Base-by-base conservation (phyloP, 1,139 yeast genomes). In the Debaryomyces fabryi region DNA sequence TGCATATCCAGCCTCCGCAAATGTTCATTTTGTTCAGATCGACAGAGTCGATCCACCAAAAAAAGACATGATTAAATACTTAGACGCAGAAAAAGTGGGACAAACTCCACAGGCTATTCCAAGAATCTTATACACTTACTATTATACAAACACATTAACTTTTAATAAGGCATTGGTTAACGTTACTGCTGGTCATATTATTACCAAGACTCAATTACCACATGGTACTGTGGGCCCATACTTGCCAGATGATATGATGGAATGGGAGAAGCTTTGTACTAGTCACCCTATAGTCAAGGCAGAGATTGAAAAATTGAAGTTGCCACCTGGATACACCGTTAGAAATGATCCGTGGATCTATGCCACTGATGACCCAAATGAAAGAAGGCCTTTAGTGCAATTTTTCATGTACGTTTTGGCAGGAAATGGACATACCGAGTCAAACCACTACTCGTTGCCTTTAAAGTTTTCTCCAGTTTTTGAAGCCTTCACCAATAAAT, bases 331-430 rank as follows among this genome's bases (percentile, higher is more conserved):
- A 21, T 75, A 78, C 60, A 63, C 79, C 44, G 83, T 88, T 45
- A 81, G 86, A 62, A 80, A 78, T 62, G 90, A 89, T 64, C 92
- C 95, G 46, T 89, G 96, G 96, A 88, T 88, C 77, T 88, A 88
- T 65, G 96, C 96, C 58, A 85, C 90, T 38, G 92, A 86, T 64
- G 81, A 79, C 57, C 68, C 77, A 43, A 76, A 79, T 51, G 87
- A 82, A 62, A 72, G 57, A 43, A 78, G 89, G 65, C 82, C 85
- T 27, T 74, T 85, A 70, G 71, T 85, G 58, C 93, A 87, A 72
- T 82, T 85, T 66, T 86, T 85, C 72, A 85, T 87, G 85, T 89
- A 89, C 69, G 80, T 90, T 53, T 82, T 82, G 62, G 83, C 83
- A 52, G 82, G 82, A 50, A 74, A 84, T 62, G 80, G 79, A 32